phyloP scores from a whole-genome alignment of 176 grass and related monocot genomes.

The Oryza coarctata region DNA sequence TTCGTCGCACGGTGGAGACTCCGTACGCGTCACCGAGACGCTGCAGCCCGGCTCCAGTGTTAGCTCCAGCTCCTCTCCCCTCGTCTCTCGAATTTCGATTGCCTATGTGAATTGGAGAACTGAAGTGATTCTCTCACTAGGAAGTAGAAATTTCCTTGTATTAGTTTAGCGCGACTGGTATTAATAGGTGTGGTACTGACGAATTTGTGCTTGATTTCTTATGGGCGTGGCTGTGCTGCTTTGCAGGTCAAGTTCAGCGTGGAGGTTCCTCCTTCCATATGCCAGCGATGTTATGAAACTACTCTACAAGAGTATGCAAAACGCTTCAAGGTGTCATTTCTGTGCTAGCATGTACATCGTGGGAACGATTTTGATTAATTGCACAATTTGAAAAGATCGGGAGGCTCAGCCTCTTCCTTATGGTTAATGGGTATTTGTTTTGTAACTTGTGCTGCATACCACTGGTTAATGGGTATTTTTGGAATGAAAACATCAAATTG shows the following conservation, averaged over 20 bases:
- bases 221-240: not conserved
- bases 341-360: not conserved
- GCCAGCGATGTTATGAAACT: slow-evolving; percentile 61
- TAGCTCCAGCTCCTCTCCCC: slow-evolving; percentile 5
- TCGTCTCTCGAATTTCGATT: not conserved
- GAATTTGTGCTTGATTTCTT: not conserved
- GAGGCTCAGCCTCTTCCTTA: too few species aligned
- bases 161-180: not conserved
- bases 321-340: slow-evolving; percentile 64
- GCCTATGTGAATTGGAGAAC: not conserved
- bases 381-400: not conserved
- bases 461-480: not conserved
- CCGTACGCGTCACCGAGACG: slow-evolving; percentile 54
- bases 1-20: slow-evolving; percentile 32
- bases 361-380: not conserved
- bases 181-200: not conserved
- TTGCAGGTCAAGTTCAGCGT: slow-evolving; percentile 84
- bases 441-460: not conserved
- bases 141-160: not conserved
- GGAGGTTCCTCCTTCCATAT: slow-evolving; percentile 76
- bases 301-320: slow-evolving; percentile 65
- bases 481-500: not conserved
- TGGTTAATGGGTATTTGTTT: not conserved
- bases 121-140: not conserved
- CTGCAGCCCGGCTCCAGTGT: slow-evolving; percentile 56